Percentiles rank a stretch among this genome's conserved stretches.
Conservation (phyloP, 2,329 filamentous ascomycete genomes). For the Aulographum hederae region DNA sequence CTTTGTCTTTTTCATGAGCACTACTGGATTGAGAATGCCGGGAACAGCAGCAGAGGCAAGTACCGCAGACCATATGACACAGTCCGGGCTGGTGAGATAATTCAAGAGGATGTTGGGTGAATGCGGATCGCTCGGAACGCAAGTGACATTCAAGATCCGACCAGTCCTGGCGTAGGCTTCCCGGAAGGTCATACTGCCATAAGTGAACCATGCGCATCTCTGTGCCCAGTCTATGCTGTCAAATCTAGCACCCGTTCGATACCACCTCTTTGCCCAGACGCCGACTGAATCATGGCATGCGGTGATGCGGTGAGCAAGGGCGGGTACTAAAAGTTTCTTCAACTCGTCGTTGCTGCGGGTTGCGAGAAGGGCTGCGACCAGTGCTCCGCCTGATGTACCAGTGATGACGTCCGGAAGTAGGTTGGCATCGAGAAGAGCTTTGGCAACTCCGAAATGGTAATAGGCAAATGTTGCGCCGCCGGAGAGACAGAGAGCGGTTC, state of each 20-base stretch:
- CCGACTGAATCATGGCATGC: conserved; percentile 64
- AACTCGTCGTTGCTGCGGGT: conserved; percentile 87
- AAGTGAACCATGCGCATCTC: conserved; percentile 74
- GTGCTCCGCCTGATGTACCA: conserved; percentile 82
- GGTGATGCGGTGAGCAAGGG: conserved; percentile 66
- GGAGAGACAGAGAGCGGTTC: conserved; percentile 81
- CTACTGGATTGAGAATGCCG: conserved; percentile 86
- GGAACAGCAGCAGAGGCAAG: conserved; percentile 89
- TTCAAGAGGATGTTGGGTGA: conserved; percentile 85
- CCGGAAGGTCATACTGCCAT: conserved; percentile 80
- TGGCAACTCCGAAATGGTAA: conserved; percentile 88
- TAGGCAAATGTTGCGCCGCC: conserved; percentile 91
- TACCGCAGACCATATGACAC: conserved; percentile 95
- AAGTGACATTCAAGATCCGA: conserved; percentile 86
- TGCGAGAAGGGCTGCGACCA: conserved; percentile 72
- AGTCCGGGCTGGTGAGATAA: conserved; percentile 87
- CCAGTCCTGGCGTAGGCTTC: conserved; percentile 91
- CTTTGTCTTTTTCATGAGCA: conserved; percentile 71
- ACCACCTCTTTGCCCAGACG: conserved; percentile 73
- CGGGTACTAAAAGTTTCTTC: conserved; percentile 66
- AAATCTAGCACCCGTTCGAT: conserved; percentile 80
- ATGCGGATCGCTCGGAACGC: conserved; percentile 88
- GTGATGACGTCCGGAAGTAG: conserved; percentile 87
- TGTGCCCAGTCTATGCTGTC: conserved; percentile 85
- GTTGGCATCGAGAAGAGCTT: conserved; percentile 70